Evolutionary conservation across 2,329 filamentous ascomycete genomes (phyloP), one percentile per base, ranked within the genome.

Genomic region (Aspergillus uvarum): DNA sequence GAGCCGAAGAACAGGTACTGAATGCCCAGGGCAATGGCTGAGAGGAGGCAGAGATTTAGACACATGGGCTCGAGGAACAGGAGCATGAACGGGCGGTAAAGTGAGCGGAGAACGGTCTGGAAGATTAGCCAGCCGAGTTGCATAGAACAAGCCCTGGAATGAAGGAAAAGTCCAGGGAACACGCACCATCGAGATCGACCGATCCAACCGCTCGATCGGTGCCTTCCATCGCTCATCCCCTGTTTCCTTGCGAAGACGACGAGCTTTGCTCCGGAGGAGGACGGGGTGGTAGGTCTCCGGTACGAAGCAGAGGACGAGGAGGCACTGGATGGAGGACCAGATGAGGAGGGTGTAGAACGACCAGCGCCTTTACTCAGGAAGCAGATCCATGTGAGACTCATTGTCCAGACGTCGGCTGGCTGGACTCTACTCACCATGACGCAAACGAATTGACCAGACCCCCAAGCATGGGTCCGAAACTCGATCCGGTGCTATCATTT

Each of bases 1-100:
- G 91, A 91, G 24, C 91, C 91, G 73, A 96, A 95, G 79, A 94
- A 96, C 50, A 96, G 84, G 72, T 96, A 96, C 3, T 96, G 78
- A 42, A 95, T 88, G 1, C 91, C 92, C 1, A 96, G 81, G 14
- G 96, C 79, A 55, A 96, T 83, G 44, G 91, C 90, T 1, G 89
- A 89, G 66, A 92, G 89, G 19, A 94, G 75, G 74, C 90, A 92
- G 16, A 96, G 84, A 65, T 86, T 85, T 52, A 93, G 80, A 60
- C 87, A 89, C 91, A 96, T 96, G 64, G 89, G 90, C 77, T 96
- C 91, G 48, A 89, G 84, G 56, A 88, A 73, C 51, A 96, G 83
- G 11, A 96, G 83, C 77, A 93, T 86, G 72, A 94, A 91, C 12
- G 90, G 90, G 26, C 84, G 76, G 62, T 85, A 80, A 68, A 83